Conservation (phyloP, 768 basidiomycete species). For the Pholiota microspora region DNA sequence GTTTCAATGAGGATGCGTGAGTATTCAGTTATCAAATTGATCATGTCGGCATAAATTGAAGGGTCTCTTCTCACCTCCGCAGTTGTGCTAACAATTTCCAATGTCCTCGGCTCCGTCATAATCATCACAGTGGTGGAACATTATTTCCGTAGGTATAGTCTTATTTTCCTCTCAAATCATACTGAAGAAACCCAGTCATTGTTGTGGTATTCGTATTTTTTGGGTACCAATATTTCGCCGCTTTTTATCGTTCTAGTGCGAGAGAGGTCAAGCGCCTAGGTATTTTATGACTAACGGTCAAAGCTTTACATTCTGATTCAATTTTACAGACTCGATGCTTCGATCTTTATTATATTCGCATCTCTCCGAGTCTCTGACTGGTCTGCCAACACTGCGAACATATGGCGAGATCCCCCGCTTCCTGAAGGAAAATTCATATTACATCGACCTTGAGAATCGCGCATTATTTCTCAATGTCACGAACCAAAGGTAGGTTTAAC, state of each 20-base stretch:
- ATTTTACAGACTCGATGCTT: constrained; percentile 58
- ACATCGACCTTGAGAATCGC: constrained; percentile 73
- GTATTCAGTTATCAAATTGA: constrained; percentile 18
- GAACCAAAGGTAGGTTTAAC: constrained; percentile 50
- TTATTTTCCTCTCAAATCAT: background rate
- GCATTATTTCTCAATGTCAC: constrained; percentile 64
- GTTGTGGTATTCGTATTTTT: constrained; percentile 49
- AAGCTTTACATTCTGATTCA: background rate
- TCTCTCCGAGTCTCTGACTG: constrained; percentile 73
- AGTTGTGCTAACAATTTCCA: constrained; percentile 52
- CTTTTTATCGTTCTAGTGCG: constrained; percentile 69
- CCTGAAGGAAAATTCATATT: constrained; percentile 58
- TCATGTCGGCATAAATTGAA: background rate
- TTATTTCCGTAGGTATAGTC: constrained; percentile 52
- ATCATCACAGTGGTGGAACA: constrained; percentile 58
- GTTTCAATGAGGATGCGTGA: constrained; percentile 58
- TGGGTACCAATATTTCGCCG: constrained; percentile 65
- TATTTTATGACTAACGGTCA: constrained; percentile 6
- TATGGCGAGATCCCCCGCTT: constrained; percentile 68
- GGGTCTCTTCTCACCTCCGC: background rate
- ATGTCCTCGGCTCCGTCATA: constrained; percentile 48
- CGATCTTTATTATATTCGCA: constrained; percentile 76
- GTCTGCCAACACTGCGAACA: constrained; percentile 68
- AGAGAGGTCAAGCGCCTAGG: constrained; percentile 64
- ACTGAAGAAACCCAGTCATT: constrained; percentile 38